Evolutionary conservation across 108 stramenopile species (phyloP).

Genomic region (Stephanodiscus triporus): DNA sequence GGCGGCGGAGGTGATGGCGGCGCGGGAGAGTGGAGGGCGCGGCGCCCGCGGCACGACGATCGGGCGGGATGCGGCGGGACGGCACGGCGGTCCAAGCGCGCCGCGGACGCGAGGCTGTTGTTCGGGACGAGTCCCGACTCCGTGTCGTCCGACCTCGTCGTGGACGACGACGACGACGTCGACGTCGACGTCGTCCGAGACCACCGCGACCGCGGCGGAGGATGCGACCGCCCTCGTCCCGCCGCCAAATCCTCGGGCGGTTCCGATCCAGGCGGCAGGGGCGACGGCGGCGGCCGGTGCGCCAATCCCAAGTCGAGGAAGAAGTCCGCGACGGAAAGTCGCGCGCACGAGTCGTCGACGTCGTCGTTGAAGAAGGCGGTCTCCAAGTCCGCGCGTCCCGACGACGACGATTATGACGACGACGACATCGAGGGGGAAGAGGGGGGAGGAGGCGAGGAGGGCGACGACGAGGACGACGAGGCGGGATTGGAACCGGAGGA

Average conservation of each 20-base stretch:
- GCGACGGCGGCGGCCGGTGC: background rate
- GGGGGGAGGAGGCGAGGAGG: background rate
- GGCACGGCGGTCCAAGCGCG: background rate
- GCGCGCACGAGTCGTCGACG: background rate
- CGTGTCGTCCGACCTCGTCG: background rate
- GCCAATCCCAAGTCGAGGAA: conserved; percentile 1
- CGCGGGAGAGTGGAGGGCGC: background rate
- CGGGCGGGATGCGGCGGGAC: background rate
- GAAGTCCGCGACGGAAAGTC: background rate
- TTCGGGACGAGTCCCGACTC: conserved; percentile 33
- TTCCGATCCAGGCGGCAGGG: no score
- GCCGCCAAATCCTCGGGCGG: background rate
- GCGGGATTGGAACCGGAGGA: conserved; percentile 40
- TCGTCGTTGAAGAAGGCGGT: background rate
- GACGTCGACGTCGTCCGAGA: background rate
- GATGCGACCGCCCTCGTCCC: no score
- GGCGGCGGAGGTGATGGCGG: background rate
- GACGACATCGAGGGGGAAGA: background rate
- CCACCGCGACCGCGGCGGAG: no score
- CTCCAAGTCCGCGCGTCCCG: conserved; percentile 1
- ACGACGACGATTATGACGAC: conserved; percentile 42
- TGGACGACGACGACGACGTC: background rate
- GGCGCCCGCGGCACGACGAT: background rate
- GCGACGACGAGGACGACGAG: background rate
- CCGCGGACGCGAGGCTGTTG: background rate